Evolutionary conservation across 2,329 filamentous ascomycete species (phyloP), one percentile per base, ranked within the genome.

Genomic region (Grosmannia penicillata): DNA sequence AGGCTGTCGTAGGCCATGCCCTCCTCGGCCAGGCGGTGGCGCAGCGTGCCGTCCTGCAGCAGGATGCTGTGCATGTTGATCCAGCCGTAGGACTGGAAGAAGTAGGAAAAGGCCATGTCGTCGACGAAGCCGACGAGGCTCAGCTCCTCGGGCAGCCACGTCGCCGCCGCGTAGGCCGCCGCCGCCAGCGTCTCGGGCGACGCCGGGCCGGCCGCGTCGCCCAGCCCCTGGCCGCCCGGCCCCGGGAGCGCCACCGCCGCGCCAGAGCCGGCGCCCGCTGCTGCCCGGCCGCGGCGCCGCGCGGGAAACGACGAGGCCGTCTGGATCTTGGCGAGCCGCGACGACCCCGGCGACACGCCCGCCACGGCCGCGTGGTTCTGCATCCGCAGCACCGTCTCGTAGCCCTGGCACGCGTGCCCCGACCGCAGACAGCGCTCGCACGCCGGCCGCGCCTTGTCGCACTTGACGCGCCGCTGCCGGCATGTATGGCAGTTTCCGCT

Each of bases 401-500:
- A 51, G 15, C 50, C 50, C 36, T 46, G 48, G 43, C 50, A 52
- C 6, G 31, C 29, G 23, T 47, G 49, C 17, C 47, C 48, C 19
- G 45, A 44, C 35, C 47, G 48, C 21, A 46, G 37, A 26, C 50
- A 52, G 17, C 48, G 46, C 29, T 39, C 39, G 35, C 50, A 51
- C 15, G 37, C 44, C 14, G 50, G 50, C 23, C 40, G 44, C 18
- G 43, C 45, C 38, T 49, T 47, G 38, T 52, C 50, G 35, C 75
- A 52, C 37, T 51, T 52, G 36, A 51, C 47, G 22, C 50, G 49
- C 21, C 50, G 35, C 42, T 47, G 45, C 29, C 50, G 45, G 40
- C 50, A 51, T 7, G 49, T 51, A 42, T 51, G 49, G 44, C 49
- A 52, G 42, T 50, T 51, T 25, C 49, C 49, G 38, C 50, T 52